phyloP scores from a whole-genome alignment of 2,329 filamentous ascomycete genomes.

The Penicillium sp. region DNA sequence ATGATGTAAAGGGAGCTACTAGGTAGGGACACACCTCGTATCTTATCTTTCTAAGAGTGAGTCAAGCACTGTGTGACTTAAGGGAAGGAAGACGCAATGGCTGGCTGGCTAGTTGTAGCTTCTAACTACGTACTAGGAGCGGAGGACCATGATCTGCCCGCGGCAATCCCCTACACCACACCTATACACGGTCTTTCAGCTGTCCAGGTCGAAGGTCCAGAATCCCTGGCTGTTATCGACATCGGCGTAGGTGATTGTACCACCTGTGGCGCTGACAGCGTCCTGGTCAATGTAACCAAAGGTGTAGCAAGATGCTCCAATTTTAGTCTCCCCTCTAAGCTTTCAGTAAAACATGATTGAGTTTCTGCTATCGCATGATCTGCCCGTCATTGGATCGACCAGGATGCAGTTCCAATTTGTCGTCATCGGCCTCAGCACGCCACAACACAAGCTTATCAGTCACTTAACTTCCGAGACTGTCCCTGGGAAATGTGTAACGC shows the following conservation, averaged over 20 bases:
- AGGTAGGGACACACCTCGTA: too few species aligned
- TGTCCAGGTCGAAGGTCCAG: conserved; percentile 66
- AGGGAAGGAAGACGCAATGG: too few species aligned
- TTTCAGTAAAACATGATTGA: too few species aligned
- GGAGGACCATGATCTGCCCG: too few species aligned
- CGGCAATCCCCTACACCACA: too few species aligned
- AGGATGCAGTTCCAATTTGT: neutral
- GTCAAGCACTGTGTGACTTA: too few species aligned
- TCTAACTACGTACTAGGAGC: too few species aligned
- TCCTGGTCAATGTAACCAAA: conserved; percentile 68
- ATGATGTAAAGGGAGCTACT: too few species aligned
- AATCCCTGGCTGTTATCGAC: conserved; percentile 64
- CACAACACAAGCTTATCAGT: conserved; percentile 5
- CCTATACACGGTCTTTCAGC: too few species aligned
- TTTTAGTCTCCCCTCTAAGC: too few species aligned
- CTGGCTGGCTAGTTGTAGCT: too few species aligned
- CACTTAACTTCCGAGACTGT: neutral
- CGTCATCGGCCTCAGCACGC: conserved; percentile 1
- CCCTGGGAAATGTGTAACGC: neutral
- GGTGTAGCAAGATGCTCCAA: conserved; percentile 70
- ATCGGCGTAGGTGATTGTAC: conserved; percentile 57
- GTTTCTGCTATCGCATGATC: neutral
- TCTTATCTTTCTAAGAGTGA: too few species aligned
- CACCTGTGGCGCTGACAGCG: conserved; percentile 51
- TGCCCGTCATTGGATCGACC: neutral